Evolutionary conservation across 2,329 filamentous ascomycete species (phyloP).

Genomic region (Colletotrichum australisinense): DNA sequence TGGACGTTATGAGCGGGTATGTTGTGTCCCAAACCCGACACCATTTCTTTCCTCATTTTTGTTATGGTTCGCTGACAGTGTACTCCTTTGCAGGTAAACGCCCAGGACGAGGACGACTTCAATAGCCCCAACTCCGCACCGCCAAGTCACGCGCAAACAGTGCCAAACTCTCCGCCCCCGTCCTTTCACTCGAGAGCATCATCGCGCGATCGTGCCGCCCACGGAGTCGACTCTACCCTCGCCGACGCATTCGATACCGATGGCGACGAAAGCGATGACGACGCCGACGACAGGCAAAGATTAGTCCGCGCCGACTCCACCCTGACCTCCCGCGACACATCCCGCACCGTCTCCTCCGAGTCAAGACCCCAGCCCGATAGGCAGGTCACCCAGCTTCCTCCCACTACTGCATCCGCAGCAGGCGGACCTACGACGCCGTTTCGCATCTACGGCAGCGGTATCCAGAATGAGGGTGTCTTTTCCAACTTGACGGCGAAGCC

Average conservation of each 20-base stretch:
- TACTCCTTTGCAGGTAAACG: conserved; percentile 60
- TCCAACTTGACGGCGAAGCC: conserved; percentile 95
- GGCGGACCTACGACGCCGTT: conserved; percentile 47
- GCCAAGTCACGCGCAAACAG: conserved; percentile 44
- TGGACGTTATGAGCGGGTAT: conserved; percentile 69
- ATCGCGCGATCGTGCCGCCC: conserved; percentile 54
- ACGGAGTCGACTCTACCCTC: conserved; percentile 78
- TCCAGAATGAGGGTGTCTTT: conserved; percentile 94
- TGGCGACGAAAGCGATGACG: conserved; percentile 80
- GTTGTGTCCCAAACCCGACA: conserved; percentile 37
- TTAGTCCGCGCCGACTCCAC: conserved; percentile 77
- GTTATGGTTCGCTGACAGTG: not conserved
- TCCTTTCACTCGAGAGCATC: conserved; percentile 91
- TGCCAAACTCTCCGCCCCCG: conserved; percentile 75
- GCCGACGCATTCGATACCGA: conserved; percentile 93
- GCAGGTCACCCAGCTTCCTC: conserved; percentile 37
- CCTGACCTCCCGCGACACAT: conserved; percentile 39
- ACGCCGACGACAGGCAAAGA: conserved; percentile 85
- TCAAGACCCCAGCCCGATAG: conserved; percentile 36
- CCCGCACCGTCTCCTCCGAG: conserved; percentile 33
- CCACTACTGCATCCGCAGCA: conserved; percentile 38
- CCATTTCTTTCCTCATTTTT: not conserved
- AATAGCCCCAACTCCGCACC: conserved; percentile 48
- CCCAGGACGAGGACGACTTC: conserved; percentile 66
- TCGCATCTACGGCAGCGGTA: conserved; percentile 76